Evolutionary conservation across 345 rosid genomes (phyloP), one percentile per base, ranked within the genome.

Genomic region (Moringa oleifera): DNA sequence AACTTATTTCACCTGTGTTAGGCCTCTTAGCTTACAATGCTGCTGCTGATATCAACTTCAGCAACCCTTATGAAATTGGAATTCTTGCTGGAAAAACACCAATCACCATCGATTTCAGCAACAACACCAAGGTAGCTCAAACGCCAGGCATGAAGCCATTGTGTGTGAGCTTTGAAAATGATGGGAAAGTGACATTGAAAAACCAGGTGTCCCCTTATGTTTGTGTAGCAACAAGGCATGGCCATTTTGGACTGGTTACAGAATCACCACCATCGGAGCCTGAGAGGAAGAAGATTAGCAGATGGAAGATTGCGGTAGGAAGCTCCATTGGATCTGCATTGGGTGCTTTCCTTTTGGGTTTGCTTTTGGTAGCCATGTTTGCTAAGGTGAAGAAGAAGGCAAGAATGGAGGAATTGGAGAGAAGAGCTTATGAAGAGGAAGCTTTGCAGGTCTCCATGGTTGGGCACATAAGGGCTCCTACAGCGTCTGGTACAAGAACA

Each of bases 361-460:
- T 90, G 80, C 85, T 94, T 59, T 57, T 84, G 65, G 86, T 74
- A 65, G 94, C 89, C 0, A 79, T 83, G 68, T 70, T 88, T 53
- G 87, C 80, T 23, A 81, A 89, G 72, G 97, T 81, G 37, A 87
- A 81, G 81, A 88, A 79, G 81, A 93, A 78, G 64, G 85, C 83
- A 7, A 86, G 71, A 74, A 82, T 82, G 78, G 94, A 79, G 57
- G 98, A 84, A 67, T 73, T 88, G 85, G 94, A 84, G 72, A 78
- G 97, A 71, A 88, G 91, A 68, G 92, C 91, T 6, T 93, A 87
- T 33, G 97, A 93, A 79, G 98, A 90, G 72, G 97, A 93, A 72
- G 98, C 96, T 49, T 68, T 88, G 20, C 94, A 88, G 72, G 94
- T 93, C 36, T 74, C 98, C 55, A 90, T 94, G 96, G 97, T 88